Evolutionary conservation across 176 grass and related monocot genomes (phyloP).

Genomic region (Aegilops umbellulata): DNA sequence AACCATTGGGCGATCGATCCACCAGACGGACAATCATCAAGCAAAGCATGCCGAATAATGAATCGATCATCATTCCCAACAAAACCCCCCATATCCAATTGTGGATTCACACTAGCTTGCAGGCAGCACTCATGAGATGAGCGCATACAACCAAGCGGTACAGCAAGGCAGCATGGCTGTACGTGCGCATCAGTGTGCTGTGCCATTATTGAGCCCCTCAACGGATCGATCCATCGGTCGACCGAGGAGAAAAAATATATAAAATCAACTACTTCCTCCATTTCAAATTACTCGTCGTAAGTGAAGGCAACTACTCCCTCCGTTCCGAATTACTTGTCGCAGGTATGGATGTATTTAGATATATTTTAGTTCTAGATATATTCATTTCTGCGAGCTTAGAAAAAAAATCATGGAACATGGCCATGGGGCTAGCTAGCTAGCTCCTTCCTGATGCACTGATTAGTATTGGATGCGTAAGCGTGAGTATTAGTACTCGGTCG

Average conservation of each 20-base stretch:
- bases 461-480: background rate
- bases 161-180: slow-evolving; percentile 57
- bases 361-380: too few species aligned
- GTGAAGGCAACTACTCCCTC: too few species aligned
- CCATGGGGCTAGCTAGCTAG: background rate
- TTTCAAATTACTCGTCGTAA: too few species aligned
- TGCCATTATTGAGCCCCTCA: slow-evolving; percentile 29
- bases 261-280: too few species aligned
- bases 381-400: too few species aligned
- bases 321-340: too few species aligned
- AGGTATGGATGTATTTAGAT: too few species aligned
- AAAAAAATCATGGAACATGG: slow-evolving; percentile 23
- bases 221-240: background rate
- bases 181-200: slow-evolving; percentile 38
- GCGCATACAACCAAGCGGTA: slow-evolving; percentile 24
- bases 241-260: too few species aligned
- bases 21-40: background rate
- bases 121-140: slow-evolving; percentile 16
- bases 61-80: background rate
- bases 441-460: background rate
- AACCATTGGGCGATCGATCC: background rate
- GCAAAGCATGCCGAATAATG: background rate
- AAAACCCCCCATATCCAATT: background rate
- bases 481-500: background rate
- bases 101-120: slow-evolving; percentile 20